Conservation (phyloP, 2,329 filamentous ascomycete genomes). For the Fusarium tjaetaba region DNA sequence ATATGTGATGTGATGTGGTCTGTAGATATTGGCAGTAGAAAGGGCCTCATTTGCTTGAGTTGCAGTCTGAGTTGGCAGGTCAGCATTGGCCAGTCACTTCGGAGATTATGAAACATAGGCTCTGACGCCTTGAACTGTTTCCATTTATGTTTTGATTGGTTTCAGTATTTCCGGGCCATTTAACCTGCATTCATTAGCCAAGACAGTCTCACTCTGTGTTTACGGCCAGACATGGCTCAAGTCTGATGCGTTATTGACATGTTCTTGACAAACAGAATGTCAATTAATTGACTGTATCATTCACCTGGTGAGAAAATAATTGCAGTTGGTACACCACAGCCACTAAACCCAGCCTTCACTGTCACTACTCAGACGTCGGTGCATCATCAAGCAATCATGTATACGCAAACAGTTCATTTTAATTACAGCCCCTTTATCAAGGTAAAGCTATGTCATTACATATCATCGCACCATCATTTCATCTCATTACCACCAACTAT, state of each 20-base stretch:
- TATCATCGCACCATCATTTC: conserved; percentile 2
- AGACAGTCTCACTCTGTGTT: background rate
- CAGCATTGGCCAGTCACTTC: conserved; percentile 21
- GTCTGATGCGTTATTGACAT: background rate
- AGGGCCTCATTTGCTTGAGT: conserved; percentile 13
- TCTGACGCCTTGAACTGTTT: conserved; percentile 4
- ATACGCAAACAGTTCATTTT: background rate
- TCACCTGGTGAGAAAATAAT: too few species aligned
- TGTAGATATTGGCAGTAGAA: background rate
- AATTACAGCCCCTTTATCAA: background rate
- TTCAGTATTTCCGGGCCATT: conserved; percentile 6
- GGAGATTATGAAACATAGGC: conserved; percentile 26
- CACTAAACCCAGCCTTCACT: too few species aligned
- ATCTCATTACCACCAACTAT: background rate
- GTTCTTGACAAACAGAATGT: background rate
- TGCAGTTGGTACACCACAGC: background rate
- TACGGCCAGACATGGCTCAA: background rate
- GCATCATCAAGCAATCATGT: background rate
- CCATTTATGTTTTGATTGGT: conserved; percentile 6
- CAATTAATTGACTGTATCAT: too few species aligned
- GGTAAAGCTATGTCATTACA: background rate
- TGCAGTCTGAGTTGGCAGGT: conserved; percentile 27
- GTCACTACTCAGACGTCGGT: background rate
- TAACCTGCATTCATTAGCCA: background rate
- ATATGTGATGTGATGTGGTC: background rate